These are phyloP conservation scores for Cystofilobasidium ferigula DNA, from an alignment of 768 basidiomycete genomes.

Conservation along the genomic window DNA sequence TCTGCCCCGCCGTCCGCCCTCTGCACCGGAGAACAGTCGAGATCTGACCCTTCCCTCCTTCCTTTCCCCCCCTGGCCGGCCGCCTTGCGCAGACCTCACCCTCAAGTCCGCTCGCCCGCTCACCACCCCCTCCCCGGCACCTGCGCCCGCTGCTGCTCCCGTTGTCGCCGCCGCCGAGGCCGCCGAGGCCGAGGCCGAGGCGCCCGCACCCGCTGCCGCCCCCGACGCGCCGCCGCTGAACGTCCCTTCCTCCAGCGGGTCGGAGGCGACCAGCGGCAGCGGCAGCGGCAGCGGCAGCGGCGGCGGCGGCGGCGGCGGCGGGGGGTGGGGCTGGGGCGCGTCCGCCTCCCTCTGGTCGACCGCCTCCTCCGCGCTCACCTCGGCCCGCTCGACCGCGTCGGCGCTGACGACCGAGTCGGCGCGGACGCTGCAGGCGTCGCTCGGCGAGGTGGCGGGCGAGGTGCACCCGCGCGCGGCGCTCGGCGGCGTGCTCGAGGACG, in stretches of 20 bases:
- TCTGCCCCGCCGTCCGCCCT: too few relatives aligned
- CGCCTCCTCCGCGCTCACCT: slow-evolving; percentile 11
- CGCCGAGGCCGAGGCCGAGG: not conserved
- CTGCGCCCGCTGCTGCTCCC: slow-evolving; percentile 12
- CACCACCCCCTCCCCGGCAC: not conserved
- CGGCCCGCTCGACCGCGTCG: slow-evolving; percentile 11
- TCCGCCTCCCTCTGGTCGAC: slow-evolving; percentile 21
- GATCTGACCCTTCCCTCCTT: not conserved
- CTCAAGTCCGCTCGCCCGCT: slow-evolving; percentile 11
- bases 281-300: not conserved
- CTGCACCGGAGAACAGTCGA: too few relatives aligned
- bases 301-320: not conserved
- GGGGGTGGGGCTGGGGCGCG: slow-evolving; percentile 12
- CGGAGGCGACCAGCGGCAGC: too few relatives aligned
- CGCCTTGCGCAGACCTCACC: slow-evolving; percentile 8
- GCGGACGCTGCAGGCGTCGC: not conserved
- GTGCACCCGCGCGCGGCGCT: slow-evolving; percentile 2
- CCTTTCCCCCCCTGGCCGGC: not conserved
- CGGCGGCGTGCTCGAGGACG: slow-evolving; percentile 7
- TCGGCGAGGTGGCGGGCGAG: slow-evolving; percentile 18
- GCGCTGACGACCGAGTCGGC: slow-evolving; percentile 12
- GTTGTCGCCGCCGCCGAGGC: slow-evolving; percentile 19
- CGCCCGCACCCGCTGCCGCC: not conserved
- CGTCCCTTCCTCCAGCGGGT: slow-evolving; percentile 16
- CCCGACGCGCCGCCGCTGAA: slow-evolving; percentile 15